A percentile compares a stretch with the other conserved stretches of the same genome.
Evolutionary conservation across 1,284 basidiomycete species (phyloP).

Genomic region (Naganishia sp.): DNA sequence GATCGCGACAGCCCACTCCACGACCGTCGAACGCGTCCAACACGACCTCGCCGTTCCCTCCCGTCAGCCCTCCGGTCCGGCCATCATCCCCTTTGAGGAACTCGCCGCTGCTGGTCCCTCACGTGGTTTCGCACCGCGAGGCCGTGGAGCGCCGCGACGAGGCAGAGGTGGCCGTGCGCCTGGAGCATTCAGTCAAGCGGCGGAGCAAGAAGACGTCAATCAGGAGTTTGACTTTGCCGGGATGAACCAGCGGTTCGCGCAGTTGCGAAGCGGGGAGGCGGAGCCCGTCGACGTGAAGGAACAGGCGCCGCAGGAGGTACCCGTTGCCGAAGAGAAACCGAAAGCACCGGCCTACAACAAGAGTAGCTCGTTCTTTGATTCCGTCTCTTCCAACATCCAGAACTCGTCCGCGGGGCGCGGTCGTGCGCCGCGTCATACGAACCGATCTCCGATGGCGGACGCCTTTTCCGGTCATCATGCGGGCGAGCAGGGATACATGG

Average conservation of each 20-base stretch:
- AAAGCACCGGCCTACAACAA: conserved; percentile 32
- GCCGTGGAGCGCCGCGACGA: not conserved
- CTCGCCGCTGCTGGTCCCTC: conserved; percentile 16
- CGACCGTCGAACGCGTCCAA: conserved; percentile 9
- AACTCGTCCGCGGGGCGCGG: conserved; percentile 1
- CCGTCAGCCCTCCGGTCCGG: conserved; percentile 11
- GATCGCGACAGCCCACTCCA: conserved; percentile 14
- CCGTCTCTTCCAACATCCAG: conserved; percentile 32
- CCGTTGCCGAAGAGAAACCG: conserved; percentile 5
- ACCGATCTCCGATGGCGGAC: not conserved
- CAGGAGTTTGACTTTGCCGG: conserved; percentile 34
- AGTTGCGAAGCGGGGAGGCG: conserved; percentile 23
- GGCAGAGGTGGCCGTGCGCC: conserved; percentile 10
- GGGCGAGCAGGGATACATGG: not conserved
- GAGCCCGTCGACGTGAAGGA: not conserved
- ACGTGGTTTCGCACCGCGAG: conserved; percentile 1
- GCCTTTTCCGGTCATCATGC: not conserved
- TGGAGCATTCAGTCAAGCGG: conserved; percentile 5
- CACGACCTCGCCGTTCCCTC: not conserved
- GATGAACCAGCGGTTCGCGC: conserved; percentile 33
- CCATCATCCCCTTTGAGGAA: conserved; percentile 28
- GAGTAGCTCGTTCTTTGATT: conserved; percentile 35
- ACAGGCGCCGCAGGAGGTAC: not conserved
- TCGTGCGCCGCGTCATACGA: not conserved
- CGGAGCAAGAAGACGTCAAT: conserved; percentile 9